These are phyloP conservation scores for Panicum hallii DNA, from an alignment of 202 grass and related monocot genomes.

Conservation along the genomic window DNA sequence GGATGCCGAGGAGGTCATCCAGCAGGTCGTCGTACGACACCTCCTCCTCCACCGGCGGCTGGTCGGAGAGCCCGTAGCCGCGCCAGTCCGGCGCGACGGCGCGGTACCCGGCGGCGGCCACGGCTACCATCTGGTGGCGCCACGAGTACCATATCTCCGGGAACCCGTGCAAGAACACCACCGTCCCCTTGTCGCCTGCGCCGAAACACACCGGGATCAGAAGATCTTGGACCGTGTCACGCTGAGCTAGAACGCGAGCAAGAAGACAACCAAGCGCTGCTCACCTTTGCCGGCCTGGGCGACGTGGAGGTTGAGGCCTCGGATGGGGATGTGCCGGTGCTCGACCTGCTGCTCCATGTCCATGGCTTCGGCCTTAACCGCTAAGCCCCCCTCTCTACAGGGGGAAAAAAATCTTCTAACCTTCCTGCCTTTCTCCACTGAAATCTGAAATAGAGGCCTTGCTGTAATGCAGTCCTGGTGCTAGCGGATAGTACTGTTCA, in stretches of 20 bases:
- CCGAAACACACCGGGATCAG: background rate
- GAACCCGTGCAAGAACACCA: slow-evolving; percentile 91
- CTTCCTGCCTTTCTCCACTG: slow-evolving; percentile 2
- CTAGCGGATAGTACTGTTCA: background rate
- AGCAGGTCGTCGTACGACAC: slow-evolving; percentile 31
- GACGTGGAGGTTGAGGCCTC: slow-evolving; percentile 50
- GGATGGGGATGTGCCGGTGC: slow-evolving; percentile 34
- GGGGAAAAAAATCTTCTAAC: background rate
- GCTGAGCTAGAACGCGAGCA: background rate
- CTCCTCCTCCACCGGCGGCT: slow-evolving; percentile 57
- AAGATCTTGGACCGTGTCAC: background rate
- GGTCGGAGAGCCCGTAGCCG: slow-evolving; percentile 73
- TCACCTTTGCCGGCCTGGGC: slow-evolving; percentile 55
- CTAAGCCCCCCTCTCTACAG: background rate
- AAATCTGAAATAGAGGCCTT: background rate
- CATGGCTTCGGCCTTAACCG: background rate
- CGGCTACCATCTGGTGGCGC: slow-evolving; percentile 81
- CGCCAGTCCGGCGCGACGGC: slow-evolving; percentile 76
- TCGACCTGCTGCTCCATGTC: slow-evolving; percentile 50
- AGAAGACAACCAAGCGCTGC: background rate
- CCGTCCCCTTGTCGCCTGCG: slow-evolving; percentile 41
- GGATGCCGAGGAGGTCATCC: slow-evolving; percentile 61
- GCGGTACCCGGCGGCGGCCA: slow-evolving; percentile 67
- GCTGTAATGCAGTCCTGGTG: background rate
- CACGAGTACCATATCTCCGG: slow-evolving; percentile 94